Base-by-base conservation (phyloP, 2,329 filamentous ascomycete genomes). In the Nigrospora osmanthi region DNA sequence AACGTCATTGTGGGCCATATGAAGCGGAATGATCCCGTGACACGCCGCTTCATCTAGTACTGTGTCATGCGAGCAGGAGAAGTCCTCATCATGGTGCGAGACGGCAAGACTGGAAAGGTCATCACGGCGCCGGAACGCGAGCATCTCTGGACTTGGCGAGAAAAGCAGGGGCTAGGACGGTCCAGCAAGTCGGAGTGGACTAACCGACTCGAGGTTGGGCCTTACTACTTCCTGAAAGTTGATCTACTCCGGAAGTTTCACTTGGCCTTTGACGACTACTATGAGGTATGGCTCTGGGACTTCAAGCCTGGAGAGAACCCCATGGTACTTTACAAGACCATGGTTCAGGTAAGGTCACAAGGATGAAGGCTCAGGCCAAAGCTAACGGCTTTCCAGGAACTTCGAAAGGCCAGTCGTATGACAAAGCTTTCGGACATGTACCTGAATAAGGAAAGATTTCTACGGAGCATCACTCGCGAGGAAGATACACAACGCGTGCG, bases 1-100 rank as follows among this genome's bases (percentile, higher is more conserved):
- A 61, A 62, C 38, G 52, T 58, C 31, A 44, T 62, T 9, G 60
- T 59, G n/a, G 58, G 54, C 6, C 49, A 62, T n/a, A 62, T 61
- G 58, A 61, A 56, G 40, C 57, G 59, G 2, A 58, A 60, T 31
- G 58, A 60, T 39, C 53, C 58, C 7, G 51, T 57, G 3, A 59
- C 57, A 5, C 55, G 56, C n/a, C 54, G 58, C 4, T 62, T 61
- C 40, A 57, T 62, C 13, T 56, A 61, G 38, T 60, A 60, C 35
- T 53, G 51, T 39, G 49, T 52, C 13, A 59, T 62, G 58, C 53
- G 54, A 33, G 46, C 54, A 5, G 50, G 58, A 9, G 55, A 58
- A 23, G 2, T 56, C 6, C 43, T 60, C 12, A 49, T 62, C 16
- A 49, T 57, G 4, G 58, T 62, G 34, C 49, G 54, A 32, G 59